Evolutionary conservation across 306 rosid species (phyloP).

Genomic region (Carpinus viminea): DNA sequence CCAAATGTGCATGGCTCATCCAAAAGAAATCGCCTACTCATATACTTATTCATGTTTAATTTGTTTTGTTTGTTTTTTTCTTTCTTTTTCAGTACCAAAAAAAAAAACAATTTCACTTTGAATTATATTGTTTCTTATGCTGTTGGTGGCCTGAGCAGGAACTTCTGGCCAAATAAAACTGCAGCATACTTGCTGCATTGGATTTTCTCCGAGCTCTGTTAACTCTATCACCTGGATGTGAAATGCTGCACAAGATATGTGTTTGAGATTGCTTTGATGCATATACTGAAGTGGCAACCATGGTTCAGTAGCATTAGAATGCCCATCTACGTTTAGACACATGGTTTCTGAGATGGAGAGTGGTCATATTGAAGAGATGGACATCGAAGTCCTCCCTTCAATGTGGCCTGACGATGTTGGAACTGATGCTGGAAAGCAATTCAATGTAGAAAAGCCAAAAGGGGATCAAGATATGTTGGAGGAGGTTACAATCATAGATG

Average conservation of each 20-base stretch:
- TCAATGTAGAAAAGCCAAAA: slow-evolving; percentile 86
- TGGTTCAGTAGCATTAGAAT: slow-evolving; percentile 23
- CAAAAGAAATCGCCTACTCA: too few relatives aligned
- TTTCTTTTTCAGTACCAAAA: neutral
- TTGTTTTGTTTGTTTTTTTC: neutral
- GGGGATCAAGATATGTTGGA: slow-evolving; percentile 88
- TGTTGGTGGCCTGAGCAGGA: slow-evolving; percentile 1
- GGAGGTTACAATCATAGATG: slow-evolving; percentile 74
- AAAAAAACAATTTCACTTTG: neutral
- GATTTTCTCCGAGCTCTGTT: slow-evolving; percentile 9
- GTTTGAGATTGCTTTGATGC: slow-evolving; percentile 17
- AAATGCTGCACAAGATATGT: neutral
- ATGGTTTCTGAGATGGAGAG: slow-evolving; percentile 93
- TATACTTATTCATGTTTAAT: neutral
- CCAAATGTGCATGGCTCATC: too few relatives aligned
- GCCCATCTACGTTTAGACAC: slow-evolving; percentile 10
- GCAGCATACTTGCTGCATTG: slow-evolving; percentile 14
- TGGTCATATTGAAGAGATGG: slow-evolving; percentile 77
- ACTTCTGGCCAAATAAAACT: slow-evolving; percentile 26
- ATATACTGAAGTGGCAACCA: slow-evolving; percentile 10
- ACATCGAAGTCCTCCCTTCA: slow-evolving; percentile 72
- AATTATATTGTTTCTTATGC: neutral
- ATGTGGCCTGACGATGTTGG: slow-evolving; percentile 99
- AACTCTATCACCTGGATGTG: neutral
- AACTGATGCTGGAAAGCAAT: slow-evolving; percentile 74